Conservation (phyloP, 2,329 filamentous ascomycete genomes). For the Hypomyces rosellus region DNA sequence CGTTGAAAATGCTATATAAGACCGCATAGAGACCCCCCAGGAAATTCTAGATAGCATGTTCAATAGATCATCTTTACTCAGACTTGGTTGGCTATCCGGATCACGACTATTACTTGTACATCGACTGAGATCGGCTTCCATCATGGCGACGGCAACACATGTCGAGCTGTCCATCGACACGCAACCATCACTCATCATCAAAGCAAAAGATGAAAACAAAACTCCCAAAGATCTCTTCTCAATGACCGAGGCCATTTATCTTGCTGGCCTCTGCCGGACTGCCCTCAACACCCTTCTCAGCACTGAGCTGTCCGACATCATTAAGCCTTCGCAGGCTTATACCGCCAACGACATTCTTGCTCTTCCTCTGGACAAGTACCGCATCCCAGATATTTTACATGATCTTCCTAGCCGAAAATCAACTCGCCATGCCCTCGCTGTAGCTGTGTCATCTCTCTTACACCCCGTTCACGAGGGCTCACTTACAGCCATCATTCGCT, state of each 20-base stretch:
- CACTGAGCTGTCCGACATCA: constrained; percentile 22
- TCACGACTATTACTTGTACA: too few species aligned
- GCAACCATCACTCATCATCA: constrained; percentile 16
- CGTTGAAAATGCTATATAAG: too few species aligned
- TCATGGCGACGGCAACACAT: constrained; percentile 29
- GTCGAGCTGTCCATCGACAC: constrained; percentile 16
- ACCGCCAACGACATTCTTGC: constrained; percentile 30
- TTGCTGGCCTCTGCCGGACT: constrained; percentile 24
- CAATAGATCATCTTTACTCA: too few species aligned
- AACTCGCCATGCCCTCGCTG: constrained; percentile 23
- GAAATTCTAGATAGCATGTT: too few species aligned
- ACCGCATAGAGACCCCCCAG: too few species aligned
- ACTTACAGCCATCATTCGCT: constrained; percentile 31
- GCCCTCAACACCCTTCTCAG: constrained; percentile 25
- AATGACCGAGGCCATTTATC: constrained; percentile 19
- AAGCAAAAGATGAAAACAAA: background rate
- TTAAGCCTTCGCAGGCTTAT: constrained; percentile 24
- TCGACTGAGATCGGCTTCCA: background rate
- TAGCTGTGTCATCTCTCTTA: constrained; percentile 25
- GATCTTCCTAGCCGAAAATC: constrained; percentile 31
- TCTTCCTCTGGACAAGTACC: constrained; percentile 25
- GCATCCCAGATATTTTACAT: constrained; percentile 25
- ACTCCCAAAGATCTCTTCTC: background rate
- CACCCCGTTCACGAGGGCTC: constrained; percentile 30
- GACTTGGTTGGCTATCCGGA: too few species aligned